Conservation (phyloP, 139 green algal genomes). For the Yamagishiella unicocca region DNA sequence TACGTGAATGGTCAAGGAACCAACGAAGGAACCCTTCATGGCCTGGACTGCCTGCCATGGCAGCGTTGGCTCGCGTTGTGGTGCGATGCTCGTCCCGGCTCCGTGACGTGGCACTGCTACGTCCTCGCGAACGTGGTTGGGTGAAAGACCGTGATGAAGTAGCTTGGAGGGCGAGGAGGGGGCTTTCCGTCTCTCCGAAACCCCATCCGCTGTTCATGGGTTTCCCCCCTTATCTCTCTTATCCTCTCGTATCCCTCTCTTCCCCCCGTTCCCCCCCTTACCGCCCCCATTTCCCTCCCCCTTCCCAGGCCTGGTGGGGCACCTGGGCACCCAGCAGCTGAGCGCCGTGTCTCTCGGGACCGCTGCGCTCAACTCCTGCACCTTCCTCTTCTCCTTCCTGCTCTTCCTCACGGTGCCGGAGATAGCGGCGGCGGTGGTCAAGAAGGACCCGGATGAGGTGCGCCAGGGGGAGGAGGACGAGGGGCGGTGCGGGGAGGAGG, state of each 20-base stretch:
- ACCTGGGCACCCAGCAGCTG: slow-evolving; percentile 73
- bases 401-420: slow-evolving; percentile 74
- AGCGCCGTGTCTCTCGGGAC: slow-evolving; percentile 73
- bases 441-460: slow-evolving; percentile 51
- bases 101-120: no score
- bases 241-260: background rate
- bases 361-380: slow-evolving; percentile 65
- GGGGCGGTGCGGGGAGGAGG: no score
- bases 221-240: no score
- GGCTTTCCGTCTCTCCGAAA: no score
- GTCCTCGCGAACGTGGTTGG: no score
- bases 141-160: no score
- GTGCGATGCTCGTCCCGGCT: background rate
- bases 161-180: no score
- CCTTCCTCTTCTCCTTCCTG: slow-evolving; percentile 78
- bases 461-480: slow-evolving; percentile 31
- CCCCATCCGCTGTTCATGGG: no score
- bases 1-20: no score
- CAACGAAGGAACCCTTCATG: no score
- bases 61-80: background rate
- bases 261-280: background rate
- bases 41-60: no score
- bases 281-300: background rate
- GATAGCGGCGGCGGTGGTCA: slow-evolving; percentile 67
- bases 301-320: slow-evolving; percentile 67